Conservation (phyloP, 2,329 filamentous ascomycete genomes). For the Penicillium olsonii region DNA sequence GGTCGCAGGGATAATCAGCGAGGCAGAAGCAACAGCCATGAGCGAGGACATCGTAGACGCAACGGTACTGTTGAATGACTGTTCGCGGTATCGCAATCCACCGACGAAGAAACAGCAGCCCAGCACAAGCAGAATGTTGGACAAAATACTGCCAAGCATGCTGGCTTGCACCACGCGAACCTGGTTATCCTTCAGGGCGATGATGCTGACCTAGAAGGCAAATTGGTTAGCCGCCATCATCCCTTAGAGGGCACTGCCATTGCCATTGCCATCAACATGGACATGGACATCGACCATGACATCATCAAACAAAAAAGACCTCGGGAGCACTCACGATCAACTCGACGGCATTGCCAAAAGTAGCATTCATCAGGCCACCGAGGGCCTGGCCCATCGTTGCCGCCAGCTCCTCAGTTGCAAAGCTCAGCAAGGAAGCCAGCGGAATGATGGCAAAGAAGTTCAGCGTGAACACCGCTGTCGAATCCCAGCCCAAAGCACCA, state of each 20-base stretch:
- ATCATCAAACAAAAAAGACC: conserved; percentile 62
- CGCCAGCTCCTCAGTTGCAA: conserved; percentile 65
- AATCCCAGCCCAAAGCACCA: conserved; percentile 60
- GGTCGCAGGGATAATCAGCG: conserved; percentile 75
- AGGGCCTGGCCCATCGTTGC: conserved; percentile 63
- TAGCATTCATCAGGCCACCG: conserved; percentile 65
- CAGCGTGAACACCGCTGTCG: conserved; percentile 60
- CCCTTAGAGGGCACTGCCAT: neutral
- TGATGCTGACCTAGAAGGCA: conserved; percentile 74
- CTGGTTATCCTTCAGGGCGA: conserved; percentile 80
- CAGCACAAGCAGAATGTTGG: conserved; percentile 86
- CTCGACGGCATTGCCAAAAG: conserved; percentile 67
- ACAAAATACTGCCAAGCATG: conserved; percentile 94
- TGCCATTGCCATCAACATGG: neutral
- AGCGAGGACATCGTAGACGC: conserved; percentile 62
- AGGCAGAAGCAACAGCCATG: conserved; percentile 74
- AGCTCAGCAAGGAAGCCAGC: conserved; percentile 62
- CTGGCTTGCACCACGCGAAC: conserved; percentile 97
- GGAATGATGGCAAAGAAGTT: conserved; percentile 68
- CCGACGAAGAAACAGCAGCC: conserved; percentile 79
- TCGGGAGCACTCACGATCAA: conserved; percentile 71
- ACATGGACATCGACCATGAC: neutral
- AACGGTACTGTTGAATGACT: conserved; percentile 56
- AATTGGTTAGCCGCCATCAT: neutral
- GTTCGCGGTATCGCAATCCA: conserved; percentile 69